phyloP scores from a whole-genome alignment of 495 filamentous ascomycete genomes.

The Lindgomyces ingoldianus region DNA sequence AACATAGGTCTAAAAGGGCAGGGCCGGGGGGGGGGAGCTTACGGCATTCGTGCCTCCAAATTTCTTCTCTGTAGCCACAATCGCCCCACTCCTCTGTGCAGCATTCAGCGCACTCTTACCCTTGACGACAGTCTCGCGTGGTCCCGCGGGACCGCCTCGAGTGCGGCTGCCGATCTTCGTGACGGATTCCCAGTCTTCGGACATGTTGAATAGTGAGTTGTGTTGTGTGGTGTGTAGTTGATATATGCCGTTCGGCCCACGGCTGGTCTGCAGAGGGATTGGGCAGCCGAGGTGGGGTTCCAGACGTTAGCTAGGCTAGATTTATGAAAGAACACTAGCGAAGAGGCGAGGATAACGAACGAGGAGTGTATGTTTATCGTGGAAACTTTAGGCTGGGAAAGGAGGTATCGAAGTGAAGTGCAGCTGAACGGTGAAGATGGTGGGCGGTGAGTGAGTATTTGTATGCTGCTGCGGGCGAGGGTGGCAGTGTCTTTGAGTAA shows the following conservation, averaged over 20 bases:
- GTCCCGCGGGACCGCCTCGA: conserved; percentile 58
- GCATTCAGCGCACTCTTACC: conserved; percentile 85
- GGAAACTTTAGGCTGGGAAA: neutral
- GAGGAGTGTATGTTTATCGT: conserved; percentile 2
- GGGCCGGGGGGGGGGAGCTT: conserved; percentile 49
- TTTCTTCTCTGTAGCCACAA: conserved; percentile 93
- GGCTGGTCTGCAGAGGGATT: too few species aligned
- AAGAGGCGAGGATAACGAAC: neutral
- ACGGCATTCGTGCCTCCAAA: conserved; percentile 73
- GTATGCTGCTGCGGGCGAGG: conserved; percentile 1
- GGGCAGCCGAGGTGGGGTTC: conserved; percentile 1
- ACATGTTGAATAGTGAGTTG: conserved; percentile 49
- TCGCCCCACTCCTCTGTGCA: conserved; percentile 73
- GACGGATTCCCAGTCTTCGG: conserved; percentile 79
- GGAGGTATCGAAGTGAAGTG: neutral
- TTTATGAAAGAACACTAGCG: too few species aligned
- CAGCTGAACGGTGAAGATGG: neutral
- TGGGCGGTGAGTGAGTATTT: conserved; percentile 11
- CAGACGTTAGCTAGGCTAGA: neutral
- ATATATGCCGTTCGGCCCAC: neutral
- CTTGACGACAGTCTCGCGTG: conserved; percentile 82
- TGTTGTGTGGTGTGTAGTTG: conserved; percentile 1
- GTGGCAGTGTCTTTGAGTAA: conserved; percentile 8
- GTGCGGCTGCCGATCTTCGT: conserved; percentile 92
- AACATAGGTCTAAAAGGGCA: conserved; percentile 14